phyloP scores from a whole-genome alignment of 139 green algal genomes.

The Monoraphidium neglectum region DNA sequence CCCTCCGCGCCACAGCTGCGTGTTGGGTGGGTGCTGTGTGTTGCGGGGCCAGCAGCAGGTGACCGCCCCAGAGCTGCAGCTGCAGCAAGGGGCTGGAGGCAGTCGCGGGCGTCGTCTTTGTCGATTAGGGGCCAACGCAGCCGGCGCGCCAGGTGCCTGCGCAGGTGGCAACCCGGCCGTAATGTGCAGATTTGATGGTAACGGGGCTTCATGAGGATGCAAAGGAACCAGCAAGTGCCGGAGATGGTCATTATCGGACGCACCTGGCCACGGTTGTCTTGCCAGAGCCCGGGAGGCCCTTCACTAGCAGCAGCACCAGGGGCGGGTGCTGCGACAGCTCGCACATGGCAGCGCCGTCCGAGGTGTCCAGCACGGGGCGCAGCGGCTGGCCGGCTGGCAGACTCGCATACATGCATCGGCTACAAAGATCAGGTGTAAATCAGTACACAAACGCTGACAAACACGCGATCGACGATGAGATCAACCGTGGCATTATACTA shows the following conservation, averaged over 20 bases:
- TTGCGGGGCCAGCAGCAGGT: too few relatives aligned
- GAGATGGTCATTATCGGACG: not conserved
- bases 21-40: too few relatives aligned
- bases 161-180: not conserved
- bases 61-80: not conserved
- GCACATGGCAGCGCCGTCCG: too few relatives aligned
- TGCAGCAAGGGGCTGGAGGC: constrained; percentile 17
- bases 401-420: too few relatives aligned
- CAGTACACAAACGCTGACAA: too few relatives aligned
- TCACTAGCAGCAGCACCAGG: constrained; percentile 14
- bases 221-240: not conserved
- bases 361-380: too few relatives aligned
- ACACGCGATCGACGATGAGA: too few relatives aligned
- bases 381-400: too few relatives aligned
- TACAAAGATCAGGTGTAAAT: too few relatives aligned
- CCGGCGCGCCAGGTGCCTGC: constrained; percentile 29
- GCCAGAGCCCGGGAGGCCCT: constrained; percentile 46
- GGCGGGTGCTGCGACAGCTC: not conserved
- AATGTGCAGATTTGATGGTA: not conserved
- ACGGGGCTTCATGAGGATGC: not conserved
- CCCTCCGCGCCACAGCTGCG: too few relatives aligned
- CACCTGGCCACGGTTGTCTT: constrained; percentile 49
- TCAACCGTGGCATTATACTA: too few relatives aligned
- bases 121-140: constrained; percentile 70
- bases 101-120: constrained; percentile 80